Evolutionary conservation across 441 rosid genomes (phyloP), one percentile per base, ranked within the genome.

Genomic region (Biscutella laevigata): DNA sequence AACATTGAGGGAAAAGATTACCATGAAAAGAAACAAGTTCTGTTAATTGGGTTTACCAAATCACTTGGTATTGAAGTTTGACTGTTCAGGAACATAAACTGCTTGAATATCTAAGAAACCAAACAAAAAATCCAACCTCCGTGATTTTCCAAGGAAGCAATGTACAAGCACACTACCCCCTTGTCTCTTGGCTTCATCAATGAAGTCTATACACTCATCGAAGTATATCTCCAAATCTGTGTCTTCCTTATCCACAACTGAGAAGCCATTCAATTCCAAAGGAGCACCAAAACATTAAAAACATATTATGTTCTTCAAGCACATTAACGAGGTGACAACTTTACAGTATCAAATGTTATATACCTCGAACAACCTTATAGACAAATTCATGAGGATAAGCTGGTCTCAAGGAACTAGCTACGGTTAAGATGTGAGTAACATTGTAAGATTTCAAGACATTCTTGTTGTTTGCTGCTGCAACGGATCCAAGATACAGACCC

Each of bases 141-240:
- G 73, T 51, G 98, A 88, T 68, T 58, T 83, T 54, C 95, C 95
- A 55, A 60, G 67, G 27, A 85, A 77, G 83, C 98, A 87, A 57
- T 91, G 95, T n/a, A 88, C 90, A 78, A 87, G 74, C 43, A 76
- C 86, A 37, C 79, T 67, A 37, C 81, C 84, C n/a, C 88, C 83
- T 42, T 62, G 81, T 41, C 67, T 68, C 65, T 71, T 87, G 10
- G 95, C 90, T 60, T 80, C 83, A 58, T 91, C 90, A 59, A 91
- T 85, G 66, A 91, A 91, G 29, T 70, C 28, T 33, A 74, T 62
- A 69, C 95, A 81, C 55, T 84, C 95, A 34, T 81, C 80, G 36
- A 91, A 91, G 66, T 73, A 72, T 56, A 68, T 75, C 25, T 54
- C 70, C 63, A 91, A 50, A 57, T 83, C 64, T 9, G 89, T 80